Base-by-base conservation (phyloP, 768 basidiomycete genomes). In the Hericium rajendrae region DNA sequence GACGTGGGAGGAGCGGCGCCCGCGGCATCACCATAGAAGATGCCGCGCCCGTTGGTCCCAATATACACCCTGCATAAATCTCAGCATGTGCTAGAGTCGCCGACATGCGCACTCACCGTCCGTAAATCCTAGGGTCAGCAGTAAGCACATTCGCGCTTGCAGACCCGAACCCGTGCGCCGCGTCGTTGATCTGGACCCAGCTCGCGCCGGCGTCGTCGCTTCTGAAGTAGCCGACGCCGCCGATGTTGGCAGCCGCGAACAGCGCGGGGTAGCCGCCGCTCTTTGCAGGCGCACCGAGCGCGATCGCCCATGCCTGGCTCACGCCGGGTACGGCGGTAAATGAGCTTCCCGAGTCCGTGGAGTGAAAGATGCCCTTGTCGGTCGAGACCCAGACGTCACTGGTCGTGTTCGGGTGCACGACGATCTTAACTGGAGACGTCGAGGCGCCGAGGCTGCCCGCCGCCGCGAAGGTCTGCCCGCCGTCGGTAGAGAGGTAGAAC, bases 341-440 rank as follows among this genome's bases (percentile, higher is more conserved):
- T 3, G 76, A 71, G 0, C 74, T 64, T 0, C 83, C 82, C 15
- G 64, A 72, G 67, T 83, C 69, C 12, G 78, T 79, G 1, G 80
- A 79, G 66, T 82, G 81, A 76, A 79, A 83, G 26, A 85, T 68
- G 20, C 74, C 74, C 74, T 68, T 73, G 66, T 82, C 80, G 2
- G 82, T 78, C 1, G 81, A 82, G 2, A 84, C 81, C 82, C 83
- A 85, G 37, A 85, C 71, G 64, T 85, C 83, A 9, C 82, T 83
- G 3, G 78, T 77, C 4, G 78, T 71, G 55, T 66, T 70, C 15
- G 78, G 78, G 66, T 84, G 73, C 26, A 81, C 83, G 24, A 78
- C 73, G 59, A 85, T 72, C 60, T 81, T 80, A 49, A 70, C 71
- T 5, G 80, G 75, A 0, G 74, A 69, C 6, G 74, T 76, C 5